Evolutionary conservation across 2,329 filamentous ascomycete genomes (phyloP).

Genomic region (Achaetomium macrosporum): DNA sequence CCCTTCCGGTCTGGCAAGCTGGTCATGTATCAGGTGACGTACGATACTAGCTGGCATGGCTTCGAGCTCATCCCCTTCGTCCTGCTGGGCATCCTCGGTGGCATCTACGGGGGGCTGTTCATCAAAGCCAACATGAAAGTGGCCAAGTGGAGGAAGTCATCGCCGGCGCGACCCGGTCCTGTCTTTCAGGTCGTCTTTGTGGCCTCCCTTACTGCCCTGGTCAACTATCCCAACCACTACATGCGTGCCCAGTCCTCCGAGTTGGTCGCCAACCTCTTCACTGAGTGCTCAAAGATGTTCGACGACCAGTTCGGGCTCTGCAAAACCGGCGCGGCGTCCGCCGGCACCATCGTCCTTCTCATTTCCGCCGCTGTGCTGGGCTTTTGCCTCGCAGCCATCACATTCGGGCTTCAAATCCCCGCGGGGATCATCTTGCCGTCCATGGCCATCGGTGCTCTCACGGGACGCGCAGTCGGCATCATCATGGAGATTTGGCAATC

Average conservation of each 20-base stretch:
- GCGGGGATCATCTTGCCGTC: constrained; percentile 94
- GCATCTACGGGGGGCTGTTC: constrained; percentile 90
- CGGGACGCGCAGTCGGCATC: constrained; percentile 83
- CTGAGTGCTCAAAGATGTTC: constrained; percentile 75
- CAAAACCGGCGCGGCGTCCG: constrained; percentile 76
- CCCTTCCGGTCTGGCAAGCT: constrained; percentile 94
- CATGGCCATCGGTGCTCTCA: constrained; percentile 89
- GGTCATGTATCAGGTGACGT: constrained; percentile 92
- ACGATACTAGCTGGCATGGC: constrained; percentile 84
- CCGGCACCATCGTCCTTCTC: constrained; percentile 74
- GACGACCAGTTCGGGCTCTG: constrained; percentile 90
- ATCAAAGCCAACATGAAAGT: constrained; percentile 91
- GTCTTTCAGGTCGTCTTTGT: constrained; percentile 75
- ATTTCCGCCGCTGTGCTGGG: constrained; percentile 77
- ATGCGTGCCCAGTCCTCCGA: constrained; percentile 91
- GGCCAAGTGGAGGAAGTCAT: constrained; percentile 69
- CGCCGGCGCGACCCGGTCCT: constrained; percentile 62
- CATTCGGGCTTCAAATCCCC: constrained; percentile 90
- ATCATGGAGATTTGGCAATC: constrained; percentile 83
- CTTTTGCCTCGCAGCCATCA: constrained; percentile 78
- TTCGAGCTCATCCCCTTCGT: constrained; percentile 90
- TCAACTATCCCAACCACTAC: constrained; percentile 95
- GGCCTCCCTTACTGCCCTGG: constrained; percentile 72
- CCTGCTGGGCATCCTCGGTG: constrained; percentile 79
- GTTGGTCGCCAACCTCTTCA: constrained; percentile 85